These are phyloP conservation scores for Tricharina praecox DNA, from an alignment of 495 filamentous ascomycete species.

Conservation along the genomic window DNA sequence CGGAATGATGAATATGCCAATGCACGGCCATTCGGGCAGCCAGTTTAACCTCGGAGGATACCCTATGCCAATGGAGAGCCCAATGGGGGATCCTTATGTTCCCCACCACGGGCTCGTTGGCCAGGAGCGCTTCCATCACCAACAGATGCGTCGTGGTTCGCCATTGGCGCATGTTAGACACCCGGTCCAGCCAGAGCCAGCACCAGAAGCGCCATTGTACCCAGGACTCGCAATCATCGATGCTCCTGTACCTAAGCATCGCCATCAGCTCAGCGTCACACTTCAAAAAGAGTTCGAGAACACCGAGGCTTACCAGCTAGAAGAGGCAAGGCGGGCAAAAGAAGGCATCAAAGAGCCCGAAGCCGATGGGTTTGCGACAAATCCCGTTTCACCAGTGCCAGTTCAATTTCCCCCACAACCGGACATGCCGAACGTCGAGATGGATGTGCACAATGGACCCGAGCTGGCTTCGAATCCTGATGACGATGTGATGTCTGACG, in stretches of 20 bases:
- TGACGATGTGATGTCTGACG: slow-evolving; percentile 18
- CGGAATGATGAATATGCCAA: slow-evolving; percentile 12
- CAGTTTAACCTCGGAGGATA: slow-evolving; percentile 7
- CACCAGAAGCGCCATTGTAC: slow-evolving; percentile 11
- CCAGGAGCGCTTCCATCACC: slow-evolving; percentile 30
- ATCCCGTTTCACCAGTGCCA: slow-evolving; percentile 28
- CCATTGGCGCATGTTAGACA: slow-evolving; percentile 25
- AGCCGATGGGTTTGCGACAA: slow-evolving; percentile 24
- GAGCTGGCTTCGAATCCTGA: slow-evolving; percentile 24
- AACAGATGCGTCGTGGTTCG: slow-evolving; percentile 28
- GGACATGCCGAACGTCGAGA: slow-evolving; percentile 24
- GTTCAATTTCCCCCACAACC: slow-evolving; percentile 23
- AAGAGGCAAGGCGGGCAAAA: slow-evolving; percentile 31
- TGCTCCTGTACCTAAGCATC: slow-evolving; percentile 47
- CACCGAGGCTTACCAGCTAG: slow-evolving; percentile 55
- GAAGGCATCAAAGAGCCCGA: slow-evolving; percentile 25
- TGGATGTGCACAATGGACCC: slow-evolving; percentile 34
- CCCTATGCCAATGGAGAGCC: slow-evolving; percentile 1
- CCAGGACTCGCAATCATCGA: slow-evolving; percentile 39
- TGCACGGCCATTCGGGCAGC: slow-evolving; percentile 16
- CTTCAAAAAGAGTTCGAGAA: slow-evolving; percentile 70
- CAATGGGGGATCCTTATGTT: slow-evolving; percentile 6
- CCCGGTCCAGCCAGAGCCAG: slow-evolving; percentile 11
- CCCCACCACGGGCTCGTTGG: slow-evolving; percentile 19
- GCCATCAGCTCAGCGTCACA: slow-evolving; percentile 52